These are phyloP conservation scores for Clonostachys byssicola DNA, from an alignment of 2,329 filamentous ascomycete species.

Conservation along the genomic window DNA sequence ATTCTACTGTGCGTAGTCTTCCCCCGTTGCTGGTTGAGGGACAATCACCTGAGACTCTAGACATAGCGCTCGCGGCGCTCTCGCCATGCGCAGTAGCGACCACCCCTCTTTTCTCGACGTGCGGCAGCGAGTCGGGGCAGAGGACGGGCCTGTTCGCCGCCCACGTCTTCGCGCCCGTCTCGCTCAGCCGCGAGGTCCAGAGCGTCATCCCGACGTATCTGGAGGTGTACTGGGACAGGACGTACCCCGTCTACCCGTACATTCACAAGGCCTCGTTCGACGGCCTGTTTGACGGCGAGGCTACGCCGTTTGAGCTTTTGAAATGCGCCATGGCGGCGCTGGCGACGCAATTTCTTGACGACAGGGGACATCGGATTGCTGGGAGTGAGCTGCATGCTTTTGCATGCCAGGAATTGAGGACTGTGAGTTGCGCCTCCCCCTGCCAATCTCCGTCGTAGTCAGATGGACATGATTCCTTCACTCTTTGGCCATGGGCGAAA, in stretches of 20 bases:
- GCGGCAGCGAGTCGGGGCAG: constrained; percentile 1
- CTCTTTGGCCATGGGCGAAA: background rate
- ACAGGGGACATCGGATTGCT: constrained; percentile 43
- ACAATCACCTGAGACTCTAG: constrained; percentile 43
- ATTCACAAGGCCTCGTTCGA: constrained; percentile 43
- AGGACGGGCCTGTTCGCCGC: background rate
- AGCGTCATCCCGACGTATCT: constrained; percentile 45
- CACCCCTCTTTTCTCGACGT: background rate
- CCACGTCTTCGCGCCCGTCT: constrained; percentile 10
- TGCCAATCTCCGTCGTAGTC: constrained; percentile 1
- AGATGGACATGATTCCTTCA: background rate
- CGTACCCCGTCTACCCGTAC: constrained; percentile 43
- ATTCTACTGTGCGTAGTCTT: constrained; percentile 42
- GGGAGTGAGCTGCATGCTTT: constrained; percentile 46
- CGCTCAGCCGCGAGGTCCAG: constrained; percentile 30
- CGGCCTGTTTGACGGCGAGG: constrained; percentile 15
- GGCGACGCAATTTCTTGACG: constrained; percentile 44
- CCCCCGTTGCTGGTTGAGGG: constrained; percentile 41
- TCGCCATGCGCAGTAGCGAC: constrained; percentile 14
- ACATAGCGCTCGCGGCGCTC: constrained; percentile 36
- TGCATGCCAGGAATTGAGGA: constrained; percentile 43
- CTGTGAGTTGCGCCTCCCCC: constrained; percentile 30
- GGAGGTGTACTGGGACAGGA: constrained; percentile 47
- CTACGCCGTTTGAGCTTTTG: constrained; percentile 35
- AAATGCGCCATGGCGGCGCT: constrained; percentile 54